Conservation (phyloP, 257 asterid species). For the Ajuga chamaepitys region DNA sequence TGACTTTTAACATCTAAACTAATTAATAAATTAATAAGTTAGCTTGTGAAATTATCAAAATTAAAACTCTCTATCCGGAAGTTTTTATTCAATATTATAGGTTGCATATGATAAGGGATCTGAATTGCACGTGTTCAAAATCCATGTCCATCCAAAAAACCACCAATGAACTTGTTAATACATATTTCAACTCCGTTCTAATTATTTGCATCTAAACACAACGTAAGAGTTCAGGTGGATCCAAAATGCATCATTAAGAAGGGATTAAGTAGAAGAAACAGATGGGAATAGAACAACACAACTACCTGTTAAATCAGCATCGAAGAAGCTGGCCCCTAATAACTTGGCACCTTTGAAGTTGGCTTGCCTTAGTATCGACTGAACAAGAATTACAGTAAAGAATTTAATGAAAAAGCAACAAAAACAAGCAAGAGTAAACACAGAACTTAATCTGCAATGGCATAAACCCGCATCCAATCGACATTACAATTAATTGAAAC, state of each 20-base stretch:
- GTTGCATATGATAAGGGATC: too few species aligned
- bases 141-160: too few species aligned
- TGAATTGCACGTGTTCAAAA: too few species aligned
- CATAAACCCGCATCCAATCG: neutral
- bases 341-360: constrained; percentile 91
- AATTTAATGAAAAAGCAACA: neutral
- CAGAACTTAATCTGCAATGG: constrained; percentile 1
- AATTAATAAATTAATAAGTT: neutral
- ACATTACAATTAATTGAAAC: neutral
- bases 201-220: too few species aligned
- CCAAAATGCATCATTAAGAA: neutral
- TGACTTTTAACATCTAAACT: neutral
- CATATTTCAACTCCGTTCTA: too few species aligned
- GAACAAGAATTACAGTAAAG: constrained; percentile 14
- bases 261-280: neutral
- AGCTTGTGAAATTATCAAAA: neutral
- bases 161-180: too few species aligned
- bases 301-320: constrained; percentile 93
- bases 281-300: neutral
- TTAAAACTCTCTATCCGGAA: neutral
- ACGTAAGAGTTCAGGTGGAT: neutral
- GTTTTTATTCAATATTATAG: neutral
- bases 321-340: constrained; percentile 95
- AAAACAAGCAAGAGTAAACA: neutral
- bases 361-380: constrained; percentile 94